Evolutionary conservation across 768 basidiomycete species (phyloP).

Genomic region (Agaricus subrufescens): DNA sequence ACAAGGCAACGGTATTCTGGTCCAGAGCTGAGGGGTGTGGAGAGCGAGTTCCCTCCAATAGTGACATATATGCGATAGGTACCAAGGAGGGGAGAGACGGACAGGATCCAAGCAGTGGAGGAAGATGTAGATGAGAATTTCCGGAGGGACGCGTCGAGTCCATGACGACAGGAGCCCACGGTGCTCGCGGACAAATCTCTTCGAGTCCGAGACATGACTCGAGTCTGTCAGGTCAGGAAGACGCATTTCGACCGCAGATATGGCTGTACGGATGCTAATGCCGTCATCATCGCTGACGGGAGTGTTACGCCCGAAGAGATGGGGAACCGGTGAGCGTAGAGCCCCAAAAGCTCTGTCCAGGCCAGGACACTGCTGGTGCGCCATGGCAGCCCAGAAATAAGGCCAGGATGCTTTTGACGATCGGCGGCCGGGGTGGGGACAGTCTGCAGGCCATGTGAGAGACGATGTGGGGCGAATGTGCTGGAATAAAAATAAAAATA

Average conservation of each 20-base stretch:
- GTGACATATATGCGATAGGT: slow-evolving; percentile 35
- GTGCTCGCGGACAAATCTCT: slow-evolving; percentile 17
- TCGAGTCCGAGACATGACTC: slow-evolving; percentile 13
- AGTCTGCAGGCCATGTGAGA: too few relatives aligned
- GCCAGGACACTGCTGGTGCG: neutral
- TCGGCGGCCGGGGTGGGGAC: neutral
- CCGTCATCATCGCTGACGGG: slow-evolving; percentile 15
- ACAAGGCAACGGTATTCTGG: slow-evolving; percentile 21
- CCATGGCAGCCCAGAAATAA: neutral
- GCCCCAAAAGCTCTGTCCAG: neutral
- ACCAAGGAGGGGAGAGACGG: slow-evolving; percentile 13
- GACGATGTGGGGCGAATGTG: too few relatives aligned
- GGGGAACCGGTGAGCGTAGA: slow-evolving; percentile 16
- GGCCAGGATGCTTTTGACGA: neutral
- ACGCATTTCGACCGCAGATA: slow-evolving; percentile 11
- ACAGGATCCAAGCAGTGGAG: slow-evolving; percentile 4
- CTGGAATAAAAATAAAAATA: neutral
- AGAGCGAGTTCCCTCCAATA: slow-evolving; percentile 36
- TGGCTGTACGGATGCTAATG: slow-evolving; percentile 10
- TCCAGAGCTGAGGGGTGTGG: slow-evolving; percentile 35
- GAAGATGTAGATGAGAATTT: slow-evolving; percentile 18
- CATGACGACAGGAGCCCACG: slow-evolving; percentile 15
- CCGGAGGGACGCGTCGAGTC: slow-evolving; percentile 19
- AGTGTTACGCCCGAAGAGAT: slow-evolving; percentile 17
- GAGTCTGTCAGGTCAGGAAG: slow-evolving; percentile 6